Conservation (phyloP, 495 filamentous ascomycete genomes). For the Pseudoneurospora amorphoporcata region DNA sequence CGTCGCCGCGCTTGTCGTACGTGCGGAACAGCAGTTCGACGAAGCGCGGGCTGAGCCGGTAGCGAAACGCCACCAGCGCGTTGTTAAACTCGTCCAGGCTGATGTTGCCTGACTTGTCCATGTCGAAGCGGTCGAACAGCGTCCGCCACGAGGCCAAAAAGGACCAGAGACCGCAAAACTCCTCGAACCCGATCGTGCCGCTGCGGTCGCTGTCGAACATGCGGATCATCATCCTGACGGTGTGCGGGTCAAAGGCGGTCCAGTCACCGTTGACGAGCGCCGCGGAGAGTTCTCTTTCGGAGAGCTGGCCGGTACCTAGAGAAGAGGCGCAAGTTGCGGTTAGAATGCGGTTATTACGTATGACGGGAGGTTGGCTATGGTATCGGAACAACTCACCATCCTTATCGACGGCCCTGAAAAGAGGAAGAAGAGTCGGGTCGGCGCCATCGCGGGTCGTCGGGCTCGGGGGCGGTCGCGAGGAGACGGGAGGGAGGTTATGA, state of each 20-base stretch:
- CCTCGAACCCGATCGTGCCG: slow-evolving; percentile 85
- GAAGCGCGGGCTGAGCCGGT: slow-evolving; percentile 75
- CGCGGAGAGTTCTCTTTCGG: slow-evolving; percentile 77
- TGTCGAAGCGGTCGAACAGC: slow-evolving; percentile 93
- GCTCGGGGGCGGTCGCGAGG: slow-evolving; percentile 55
- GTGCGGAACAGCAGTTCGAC: slow-evolving; percentile 66
- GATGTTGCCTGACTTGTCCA: slow-evolving; percentile 79
- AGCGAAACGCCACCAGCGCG: slow-evolving; percentile 88
- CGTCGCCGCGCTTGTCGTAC: slow-evolving; percentile 48
- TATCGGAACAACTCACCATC: slow-evolving; percentile 39
- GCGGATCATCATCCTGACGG: slow-evolving; percentile 95
- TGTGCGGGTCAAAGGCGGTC: slow-evolving; percentile 89
- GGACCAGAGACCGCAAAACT: slow-evolving; percentile 91
- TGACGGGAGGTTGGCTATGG: neutral
- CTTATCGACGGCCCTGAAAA: slow-evolving; percentile 89
- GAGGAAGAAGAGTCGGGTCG: slow-evolving; percentile 66
- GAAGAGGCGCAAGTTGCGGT: slow-evolving; percentile 1
- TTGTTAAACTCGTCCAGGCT: slow-evolving; percentile 79
- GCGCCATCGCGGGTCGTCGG: slow-evolving; percentile 51
- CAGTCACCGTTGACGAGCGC: slow-evolving; percentile 96
- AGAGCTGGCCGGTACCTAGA: slow-evolving; percentile 65
- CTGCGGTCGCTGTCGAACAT: slow-evolving; percentile 93
- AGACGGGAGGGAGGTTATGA: slow-evolving; percentile 41
- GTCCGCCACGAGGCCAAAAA: slow-evolving; percentile 90
- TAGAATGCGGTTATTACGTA: neutral